Evolutionary conservation across 192 early-diverging fungal genomes (phyloP).

Genomic region (Backusella mclennaniae): DNA sequence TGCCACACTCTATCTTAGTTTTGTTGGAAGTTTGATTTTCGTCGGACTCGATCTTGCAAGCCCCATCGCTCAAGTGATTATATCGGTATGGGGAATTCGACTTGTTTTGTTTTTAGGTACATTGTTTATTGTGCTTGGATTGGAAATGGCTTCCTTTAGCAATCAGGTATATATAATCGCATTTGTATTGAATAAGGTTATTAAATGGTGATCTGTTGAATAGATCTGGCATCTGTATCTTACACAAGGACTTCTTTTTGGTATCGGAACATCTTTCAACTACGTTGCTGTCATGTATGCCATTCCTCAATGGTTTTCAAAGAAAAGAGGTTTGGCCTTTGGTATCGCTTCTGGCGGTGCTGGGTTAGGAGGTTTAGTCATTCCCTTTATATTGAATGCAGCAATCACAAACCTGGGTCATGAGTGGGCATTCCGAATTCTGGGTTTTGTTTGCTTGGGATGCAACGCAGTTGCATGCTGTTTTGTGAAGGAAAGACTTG

Average conservation of each 20-base stretch:
- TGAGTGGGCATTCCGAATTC: conserved; percentile 41
- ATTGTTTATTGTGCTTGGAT: conserved; percentile 3
- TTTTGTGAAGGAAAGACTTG: conserved; percentile 16
- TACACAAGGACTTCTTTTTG: conserved; percentile 57
- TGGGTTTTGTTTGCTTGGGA: conserved; percentile 22
- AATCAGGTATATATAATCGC: conserved; percentile 11
- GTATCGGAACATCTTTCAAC: conserved; percentile 38
- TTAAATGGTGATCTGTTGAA: background rate
- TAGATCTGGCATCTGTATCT: conserved; percentile 59
- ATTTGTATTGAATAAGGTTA: background rate
- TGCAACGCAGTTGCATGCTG: background rate
- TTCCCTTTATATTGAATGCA: conserved; percentile 53
- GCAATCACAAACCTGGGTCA: conserved; percentile 54
- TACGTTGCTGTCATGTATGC: conserved; percentile 30
- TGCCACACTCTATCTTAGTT: conserved; percentile 13
- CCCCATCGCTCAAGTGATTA: conserved; percentile 19
- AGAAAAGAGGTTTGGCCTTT: conserved; percentile 51
- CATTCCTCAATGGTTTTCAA: conserved; percentile 57
- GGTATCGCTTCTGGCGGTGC: conserved; percentile 58
- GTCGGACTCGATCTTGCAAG: conserved; percentile 14
- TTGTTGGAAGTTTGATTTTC: conserved; percentile 24
- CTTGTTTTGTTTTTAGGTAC: conserved; percentile 14
- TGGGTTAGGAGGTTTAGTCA: conserved; percentile 70
- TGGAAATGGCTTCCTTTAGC: conserved; percentile 16
- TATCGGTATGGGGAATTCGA: conserved; percentile 6